Evolutionary conservation across 495 filamentous ascomycete species (phyloP), one percentile per base, ranked within the genome.

Genomic region (Penicillium cataractarum): DNA sequence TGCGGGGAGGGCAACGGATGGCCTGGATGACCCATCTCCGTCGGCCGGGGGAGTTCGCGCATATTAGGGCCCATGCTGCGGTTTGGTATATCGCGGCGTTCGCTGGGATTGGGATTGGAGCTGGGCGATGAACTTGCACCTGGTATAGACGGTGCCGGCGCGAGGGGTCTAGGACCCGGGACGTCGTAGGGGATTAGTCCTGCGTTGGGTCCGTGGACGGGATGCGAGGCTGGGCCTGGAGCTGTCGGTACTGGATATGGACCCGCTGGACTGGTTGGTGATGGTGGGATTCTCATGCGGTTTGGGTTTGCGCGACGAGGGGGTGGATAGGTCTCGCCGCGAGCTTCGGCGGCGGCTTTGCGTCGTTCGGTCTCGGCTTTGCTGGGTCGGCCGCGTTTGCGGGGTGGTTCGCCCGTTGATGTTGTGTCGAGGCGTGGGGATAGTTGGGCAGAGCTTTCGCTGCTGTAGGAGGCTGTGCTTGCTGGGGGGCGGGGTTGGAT

Each of bases 351-450:
- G 50, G 79, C 82, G 40, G 74, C 75, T 62, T 81, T 81, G 56
- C 80, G 76, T 22, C 78, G 75, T 61, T 86, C 83, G 5, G 77
- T 71, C 57, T 86, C 85, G 53, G 78, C 80, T 70, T 87, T 87
- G 63, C 79, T 84, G 53, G 85, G 85, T 13, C 85, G 80, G 17
- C 85, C 85, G 46, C 87, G 80, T 78, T 89, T 88, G 57, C 82
- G 82, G 37, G 79, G 80, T 15, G 75, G 80, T 33, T 83, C 80
- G 26, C 71, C 70, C 60, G 65, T 58, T 22, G 59, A 35, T 9
- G 56, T 52, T 6, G 57, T 65, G 27, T 72, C 69, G 46, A 74
- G 65, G 26, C 70, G 63, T 10, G 79, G 78, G 22, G 79, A 80
- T 12, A 78, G 63, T 50, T 78, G 75, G 19, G 71, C 71, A 1